Percentiles rank a stretch among this genome's conserved stretches.
Evolutionary conservation across 2,329 filamentous ascomycete genomes (phyloP).

Genomic region (Meredithiella fracta): DNA sequence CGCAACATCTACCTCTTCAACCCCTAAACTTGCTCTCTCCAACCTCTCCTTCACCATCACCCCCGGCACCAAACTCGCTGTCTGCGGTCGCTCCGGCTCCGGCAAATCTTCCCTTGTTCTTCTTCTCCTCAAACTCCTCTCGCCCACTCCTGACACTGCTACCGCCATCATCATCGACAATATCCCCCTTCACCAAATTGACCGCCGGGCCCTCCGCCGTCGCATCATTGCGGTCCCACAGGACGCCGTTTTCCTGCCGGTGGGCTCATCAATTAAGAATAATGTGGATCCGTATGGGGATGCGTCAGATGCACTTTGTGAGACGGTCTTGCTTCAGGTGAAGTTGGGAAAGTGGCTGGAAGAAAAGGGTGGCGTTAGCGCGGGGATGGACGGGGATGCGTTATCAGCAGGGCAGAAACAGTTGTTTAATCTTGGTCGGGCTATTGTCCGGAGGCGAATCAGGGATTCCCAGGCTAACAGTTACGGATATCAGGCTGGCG

Average conservation of each 20-base stretch:
- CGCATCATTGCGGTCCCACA: slow-evolving; percentile 37
- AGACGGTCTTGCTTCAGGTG: slow-evolving; percentile 23
- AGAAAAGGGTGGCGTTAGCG: slow-evolving; percentile 19
- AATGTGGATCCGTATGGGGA: slow-evolving; percentile 28
- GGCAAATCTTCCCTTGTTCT: slow-evolving; percentile 30
- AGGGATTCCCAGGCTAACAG: background rate
- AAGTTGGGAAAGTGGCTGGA: slow-evolving; percentile 21
- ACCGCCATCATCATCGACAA: slow-evolving; percentile 28
- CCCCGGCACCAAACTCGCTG: slow-evolving; percentile 22
- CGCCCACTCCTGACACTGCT: slow-evolving; percentile 20
- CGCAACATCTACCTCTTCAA: background rate
- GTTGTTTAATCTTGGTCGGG: slow-evolving; percentile 45
- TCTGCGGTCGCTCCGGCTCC: slow-evolving; percentile 25
- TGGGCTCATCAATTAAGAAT: slow-evolving; percentile 23
- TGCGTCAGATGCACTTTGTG: slow-evolving; percentile 22
- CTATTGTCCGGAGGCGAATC: slow-evolving; percentile 23
- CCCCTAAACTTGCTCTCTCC: slow-evolving; percentile 17
- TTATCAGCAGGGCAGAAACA: slow-evolving; percentile 46
- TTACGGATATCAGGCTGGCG: slow-evolving; percentile 13
- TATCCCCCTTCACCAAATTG: slow-evolving; percentile 22
- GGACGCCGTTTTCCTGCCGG: slow-evolving; percentile 35
- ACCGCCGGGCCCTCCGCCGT: slow-evolving; percentile 27
- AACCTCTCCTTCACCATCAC: slow-evolving; percentile 20
- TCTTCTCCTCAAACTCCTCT: slow-evolving; percentile 26
- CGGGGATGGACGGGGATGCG: slow-evolving; percentile 28